Conservation (phyloP, 2,329 filamentous ascomycete genomes). For the Pseudovirgaria hyperparasitica region DNA sequence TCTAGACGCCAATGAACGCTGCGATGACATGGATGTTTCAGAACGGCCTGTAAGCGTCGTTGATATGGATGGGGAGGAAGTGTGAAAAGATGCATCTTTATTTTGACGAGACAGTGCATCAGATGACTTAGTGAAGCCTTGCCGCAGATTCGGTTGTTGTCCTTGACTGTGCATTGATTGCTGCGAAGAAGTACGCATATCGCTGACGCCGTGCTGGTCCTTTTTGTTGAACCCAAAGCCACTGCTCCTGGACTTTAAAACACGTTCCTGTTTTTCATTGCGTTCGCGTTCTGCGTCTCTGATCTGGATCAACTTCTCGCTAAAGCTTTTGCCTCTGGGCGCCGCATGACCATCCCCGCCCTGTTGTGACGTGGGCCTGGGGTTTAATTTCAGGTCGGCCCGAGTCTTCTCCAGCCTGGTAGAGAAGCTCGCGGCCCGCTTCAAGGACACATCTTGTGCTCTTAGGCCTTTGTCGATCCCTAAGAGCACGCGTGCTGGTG, state of each 20-base stretch:
- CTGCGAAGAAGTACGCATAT: constrained; percentile 7
- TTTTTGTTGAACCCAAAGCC: constrained; percentile 24
- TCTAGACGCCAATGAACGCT: constrained; percentile 9
- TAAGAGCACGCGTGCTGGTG: constrained; percentile 65
- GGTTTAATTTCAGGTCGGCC: too few relatives aligned
- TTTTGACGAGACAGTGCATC: too few relatives aligned
- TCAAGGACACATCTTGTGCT: constrained; percentile 73
- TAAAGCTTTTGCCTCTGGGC: constrained; percentile 51
- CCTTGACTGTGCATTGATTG: constrained; percentile 2
- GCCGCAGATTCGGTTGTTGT: constrained; percentile 9
- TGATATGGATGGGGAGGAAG: constrained; percentile 10
- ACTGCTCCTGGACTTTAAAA: constrained; percentile 28
- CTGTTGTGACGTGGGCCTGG: too few relatives aligned
- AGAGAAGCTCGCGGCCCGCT: constrained; percentile 44
- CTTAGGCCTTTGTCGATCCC: constrained; percentile 83
- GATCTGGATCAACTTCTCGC: constrained; percentile 68
- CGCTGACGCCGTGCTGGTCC: constrained; percentile 13
- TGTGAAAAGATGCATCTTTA: constrained; percentile 10
- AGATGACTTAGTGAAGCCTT: too few relatives aligned
- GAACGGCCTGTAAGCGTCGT: constrained; percentile 13
- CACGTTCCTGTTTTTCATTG: constrained; percentile 30
- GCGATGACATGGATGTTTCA: constrained; percentile 11
- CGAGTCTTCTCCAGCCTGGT: constrained; percentile 6
- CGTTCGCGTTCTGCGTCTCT: constrained; percentile 30
- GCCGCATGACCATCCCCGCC: too few relatives aligned